phyloP scores from a whole-genome alignment of 495 filamentous ascomycete genomes.

The Talaromyces ruber region DNA sequence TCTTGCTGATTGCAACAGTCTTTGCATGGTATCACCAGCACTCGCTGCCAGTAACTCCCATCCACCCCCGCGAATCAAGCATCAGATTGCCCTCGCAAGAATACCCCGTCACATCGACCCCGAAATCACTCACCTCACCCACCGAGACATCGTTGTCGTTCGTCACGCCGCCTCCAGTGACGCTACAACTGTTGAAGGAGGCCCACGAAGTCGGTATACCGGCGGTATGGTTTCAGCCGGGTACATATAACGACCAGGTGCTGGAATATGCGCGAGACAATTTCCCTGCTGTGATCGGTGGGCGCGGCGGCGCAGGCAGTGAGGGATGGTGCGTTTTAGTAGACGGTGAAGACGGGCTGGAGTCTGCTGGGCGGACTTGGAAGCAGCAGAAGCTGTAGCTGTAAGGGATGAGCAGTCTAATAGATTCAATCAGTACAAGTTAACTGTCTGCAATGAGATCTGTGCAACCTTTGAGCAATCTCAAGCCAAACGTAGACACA shows the following conservation, averaged over 20 bases:
- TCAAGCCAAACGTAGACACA: too few relatives aligned
- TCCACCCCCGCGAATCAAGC: constrained; percentile 63
- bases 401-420: neutral
- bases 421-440: neutral
- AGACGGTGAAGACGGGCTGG: constrained; percentile 68
- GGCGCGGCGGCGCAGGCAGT: constrained; percentile 52
- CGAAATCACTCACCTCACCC: constrained; percentile 54
- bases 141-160: constrained; percentile 66
- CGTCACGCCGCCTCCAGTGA: constrained; percentile 78
- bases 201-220: constrained; percentile 71
- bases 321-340: constrained; percentile 93
- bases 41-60: constrained; percentile 64
- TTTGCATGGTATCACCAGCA: constrained; percentile 82
- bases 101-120: constrained; percentile 57
- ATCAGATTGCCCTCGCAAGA: constrained; percentile 47
- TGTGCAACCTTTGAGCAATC: too few relatives aligned
- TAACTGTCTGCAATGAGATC: too few relatives aligned
- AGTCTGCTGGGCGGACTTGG: constrained; percentile 48
- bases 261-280: constrained; percentile 55
- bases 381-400: constrained; percentile 30
- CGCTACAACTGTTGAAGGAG: constrained; percentile 60
- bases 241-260: constrained; percentile 69
- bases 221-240: constrained; percentile 88
- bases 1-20: constrained; percentile 41
- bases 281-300: constrained; percentile 65